These are phyloP conservation scores for Cladophialophora chaetospira DNA, from an alignment of 2,329 filamentous ascomycete species.

Conservation along the genomic window DNA sequence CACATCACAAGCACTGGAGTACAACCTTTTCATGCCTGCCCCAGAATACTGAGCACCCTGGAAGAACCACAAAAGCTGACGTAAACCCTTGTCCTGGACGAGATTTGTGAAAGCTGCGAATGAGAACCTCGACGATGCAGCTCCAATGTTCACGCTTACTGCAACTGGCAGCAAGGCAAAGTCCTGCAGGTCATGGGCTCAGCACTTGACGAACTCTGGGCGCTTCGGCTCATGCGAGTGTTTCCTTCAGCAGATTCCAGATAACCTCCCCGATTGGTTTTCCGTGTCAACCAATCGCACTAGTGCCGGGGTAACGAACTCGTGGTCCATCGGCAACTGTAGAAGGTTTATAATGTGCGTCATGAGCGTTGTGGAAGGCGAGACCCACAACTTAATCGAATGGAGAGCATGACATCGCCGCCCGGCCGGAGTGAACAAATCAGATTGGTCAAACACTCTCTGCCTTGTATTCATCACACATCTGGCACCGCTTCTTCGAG, in stretches of 20 bases:
- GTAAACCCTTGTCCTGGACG: background rate
- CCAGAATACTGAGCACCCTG: too few relatives aligned
- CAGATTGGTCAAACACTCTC: background rate
- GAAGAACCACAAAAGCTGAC: background rate
- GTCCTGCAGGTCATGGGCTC: conserved; percentile 11
- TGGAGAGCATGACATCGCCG: background rate
- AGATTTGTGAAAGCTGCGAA: background rate
- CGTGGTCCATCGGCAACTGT: conserved; percentile 1
- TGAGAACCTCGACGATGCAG: background rate
- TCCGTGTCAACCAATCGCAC: background rate
- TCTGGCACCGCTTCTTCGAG: conserved; percentile 5
- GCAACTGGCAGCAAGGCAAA: background rate
- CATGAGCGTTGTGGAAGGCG: background rate
- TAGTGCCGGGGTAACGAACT: conserved; percentile 10
- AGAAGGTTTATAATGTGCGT: background rate
- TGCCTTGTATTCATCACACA: conserved; percentile 9
- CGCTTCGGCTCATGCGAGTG: conserved; percentile 8
- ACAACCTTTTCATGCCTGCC: too few relatives aligned
- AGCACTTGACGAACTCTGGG: background rate
- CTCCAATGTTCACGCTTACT: background rate
- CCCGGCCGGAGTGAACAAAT: background rate
- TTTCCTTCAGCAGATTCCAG: background rate
- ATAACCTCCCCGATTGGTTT: background rate
- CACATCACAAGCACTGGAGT: too few relatives aligned
- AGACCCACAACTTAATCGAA: background rate